Base-by-base conservation (phyloP, 2,329 filamentous ascomycete genomes). In the Lizonia empirigonia region DNA sequence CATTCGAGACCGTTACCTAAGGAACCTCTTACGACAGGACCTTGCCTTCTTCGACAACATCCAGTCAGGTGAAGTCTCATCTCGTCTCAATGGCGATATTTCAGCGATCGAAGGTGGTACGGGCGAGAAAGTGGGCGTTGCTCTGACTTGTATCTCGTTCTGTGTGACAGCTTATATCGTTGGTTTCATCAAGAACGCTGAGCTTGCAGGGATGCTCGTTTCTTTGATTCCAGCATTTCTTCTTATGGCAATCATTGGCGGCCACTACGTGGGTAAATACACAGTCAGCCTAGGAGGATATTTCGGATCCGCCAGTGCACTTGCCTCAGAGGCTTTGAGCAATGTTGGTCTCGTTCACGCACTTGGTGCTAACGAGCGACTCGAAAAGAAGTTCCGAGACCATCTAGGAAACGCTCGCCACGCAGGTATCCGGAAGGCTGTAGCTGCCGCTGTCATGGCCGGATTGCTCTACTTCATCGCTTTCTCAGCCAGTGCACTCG, bases 61-160 rank as follows among this genome's bases (percentile, higher is more conserved):
- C 8, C 80, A 83, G 37, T 79, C 84, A 0, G 85, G 85, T 13
- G 83, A 88, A 66, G 81, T 88, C 10, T 80, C 83, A 1, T 82
- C 83, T 7, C 78, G 86, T 15, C 79, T 90, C 34, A 85, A 85
- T 63, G 78, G 79, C 45, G 86, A 89, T 60, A 85, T 89, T 26
- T 81, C 85, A 51, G 81, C 82, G 1, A 83, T 90, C 42, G 86
- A 87, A 62, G 80, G 81, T 0, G 87, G 87, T 12, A 88, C 86
- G 0, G 85, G 83, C 1, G 87, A 89, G 69, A 90, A 90, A 67
- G 85, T 88, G 13, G 86, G 86, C 42, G 82, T 88, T 26, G 80
- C 82, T 57, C 76, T 89, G 4, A 79, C 81, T 19, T 85, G 80
- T 41, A 69, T 82, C 8, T 83, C 84, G 2, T 89, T 88, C 68